phyloP scores from a whole-genome alignment of 805 yeast species.

The Starmera pachycereana region DNA sequence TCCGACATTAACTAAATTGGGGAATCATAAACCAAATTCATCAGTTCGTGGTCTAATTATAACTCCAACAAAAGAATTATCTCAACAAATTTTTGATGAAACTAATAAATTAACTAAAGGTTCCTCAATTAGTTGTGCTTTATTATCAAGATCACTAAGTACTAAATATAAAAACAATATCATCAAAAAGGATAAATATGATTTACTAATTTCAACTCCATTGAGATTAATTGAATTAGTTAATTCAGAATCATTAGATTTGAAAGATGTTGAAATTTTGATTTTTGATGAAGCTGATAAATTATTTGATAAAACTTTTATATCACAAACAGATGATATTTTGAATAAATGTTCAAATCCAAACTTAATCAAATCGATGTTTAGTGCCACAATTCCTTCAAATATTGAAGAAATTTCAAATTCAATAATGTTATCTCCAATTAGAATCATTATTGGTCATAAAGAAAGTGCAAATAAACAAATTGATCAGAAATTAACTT shows the following conservation, averaged over 20 bases:
- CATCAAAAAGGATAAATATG: slow-evolving; percentile 54
- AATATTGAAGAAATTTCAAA: slow-evolving; percentile 83
- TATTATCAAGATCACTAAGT: slow-evolving; percentile 64
- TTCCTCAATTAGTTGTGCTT: slow-evolving; percentile 41
- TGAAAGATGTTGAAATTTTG: slow-evolving; percentile 59
- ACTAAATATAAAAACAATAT: slow-evolving; percentile 54
- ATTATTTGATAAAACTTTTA: slow-evolving; percentile 75
- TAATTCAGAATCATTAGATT: slow-evolving; percentile 46
- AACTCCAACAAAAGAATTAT: slow-evolving; percentile 92
- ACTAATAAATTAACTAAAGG: slow-evolving; percentile 42
- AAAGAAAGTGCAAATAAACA: slow-evolving; percentile 85
- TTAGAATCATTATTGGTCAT: slow-evolving; percentile 83
- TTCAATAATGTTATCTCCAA: slow-evolving; percentile 64
- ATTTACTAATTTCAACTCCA: slow-evolving; percentile 81
- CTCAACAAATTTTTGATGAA: slow-evolving; percentile 72
- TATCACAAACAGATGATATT: slow-evolving; percentile 85
- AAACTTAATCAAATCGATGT: slow-evolving; percentile 56
- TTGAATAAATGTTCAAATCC: slow-evolving; percentile 36
- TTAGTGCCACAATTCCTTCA: slow-evolving; percentile 93
- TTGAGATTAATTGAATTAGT: slow-evolving; percentile 75
- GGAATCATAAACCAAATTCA: slow-evolving; percentile 1
- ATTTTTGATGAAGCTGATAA: slow-evolving; percentile 96
- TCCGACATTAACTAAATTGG: slow-evolving; percentile 60
- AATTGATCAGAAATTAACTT: slow-evolving; percentile 75
- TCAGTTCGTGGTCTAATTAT: slow-evolving; percentile 71